Base-by-base conservation (phyloP, 177 flowering plant genomes). In the Vitis hybrid region DNA sequence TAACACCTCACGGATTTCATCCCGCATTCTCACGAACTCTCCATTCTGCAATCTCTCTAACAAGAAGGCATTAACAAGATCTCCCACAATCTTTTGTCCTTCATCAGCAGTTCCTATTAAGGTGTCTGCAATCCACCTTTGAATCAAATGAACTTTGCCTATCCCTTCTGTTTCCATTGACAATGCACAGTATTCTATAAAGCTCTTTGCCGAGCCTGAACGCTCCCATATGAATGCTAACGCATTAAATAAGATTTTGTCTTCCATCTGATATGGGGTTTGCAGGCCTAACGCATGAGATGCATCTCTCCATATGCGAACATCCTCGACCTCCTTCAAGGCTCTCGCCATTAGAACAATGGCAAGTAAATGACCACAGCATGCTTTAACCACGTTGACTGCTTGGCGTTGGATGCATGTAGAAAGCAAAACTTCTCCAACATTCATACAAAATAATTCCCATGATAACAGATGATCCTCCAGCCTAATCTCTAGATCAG, bases 261-360 rank as follows among this genome's bases (percentile, higher is more conserved):
- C 46, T 24, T 6, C 64, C 11, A 10, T 4, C 12, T 32, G 14
- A 27, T 3, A 6, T 60, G 48, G 27, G 11, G 11, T 32, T 32
- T 27, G 63, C 9, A 60, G 6, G 40, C 12, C 13, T 40, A 60
- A n/a, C 0, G 12, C 6, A 3, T 9, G 35, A 60, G 30, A 40
- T 12, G 64, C 64, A 60, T 12, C 14, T 21, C 32, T 32, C 64
- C 64, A 60, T 32, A 32, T 8, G 3, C 2, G 1, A 32, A 27
- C 30, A 40, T 60, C 64, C 3, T 10, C 11, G 0, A 60, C 64
- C 12, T 60, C 11, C 11, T 32, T 21, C 46, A 60, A 27, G 9
- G 64, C 46, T 40, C 64, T 60, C 19, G 64, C 35, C 64, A 60
- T 27, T 60, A 60, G 48, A 27, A 32, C 30, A 11, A 60, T 12